Conservation (phyloP, 2,329 filamentous ascomycete species). For the Davidsoniella neocaledoniae region DNA sequence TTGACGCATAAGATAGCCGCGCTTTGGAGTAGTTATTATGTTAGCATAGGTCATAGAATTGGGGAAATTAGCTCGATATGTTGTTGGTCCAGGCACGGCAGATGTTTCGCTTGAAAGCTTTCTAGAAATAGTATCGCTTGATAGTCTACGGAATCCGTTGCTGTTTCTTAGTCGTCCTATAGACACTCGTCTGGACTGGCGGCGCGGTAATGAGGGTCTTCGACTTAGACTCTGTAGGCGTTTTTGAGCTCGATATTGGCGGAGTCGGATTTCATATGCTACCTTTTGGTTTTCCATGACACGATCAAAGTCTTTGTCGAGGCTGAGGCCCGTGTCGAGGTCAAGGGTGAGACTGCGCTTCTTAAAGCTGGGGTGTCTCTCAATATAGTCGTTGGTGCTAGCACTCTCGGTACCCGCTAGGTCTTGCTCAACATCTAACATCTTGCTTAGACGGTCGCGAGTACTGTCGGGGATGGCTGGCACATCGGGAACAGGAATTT, state of each 20-base stretch:
- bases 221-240: constrained; percentile 1
- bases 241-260: not conserved
- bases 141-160: not conserved
- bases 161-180: not conserved
- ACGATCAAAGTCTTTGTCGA: constrained; percentile 85
- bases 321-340: constrained; percentile 67
- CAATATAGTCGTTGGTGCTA: constrained; percentile 25
- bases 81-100: too few relatives aligned
- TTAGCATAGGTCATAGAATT: constrained; percentile 37
- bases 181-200: constrained; percentile 5
- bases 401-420: constrained; percentile 19
- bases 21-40: constrained; percentile 48
- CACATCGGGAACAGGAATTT: constrained; percentile 46
- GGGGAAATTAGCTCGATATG: constrained; percentile 9
- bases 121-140: not conserved
- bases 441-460: constrained; percentile 39
- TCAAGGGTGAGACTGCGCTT: constrained; percentile 69
- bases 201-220: not conserved
- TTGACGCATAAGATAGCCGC: constrained; percentile 95
- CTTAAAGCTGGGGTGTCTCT: constrained; percentile 57
- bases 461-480: constrained; percentile 24
- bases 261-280: constrained; percentile 27
- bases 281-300: constrained; percentile 98
- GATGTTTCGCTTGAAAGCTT: constrained; percentile 2
- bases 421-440: constrained; percentile 28